phyloP scores from a whole-genome alignment of 495 filamentous ascomycete species.

The Margaritispora aquatica region DNA sequence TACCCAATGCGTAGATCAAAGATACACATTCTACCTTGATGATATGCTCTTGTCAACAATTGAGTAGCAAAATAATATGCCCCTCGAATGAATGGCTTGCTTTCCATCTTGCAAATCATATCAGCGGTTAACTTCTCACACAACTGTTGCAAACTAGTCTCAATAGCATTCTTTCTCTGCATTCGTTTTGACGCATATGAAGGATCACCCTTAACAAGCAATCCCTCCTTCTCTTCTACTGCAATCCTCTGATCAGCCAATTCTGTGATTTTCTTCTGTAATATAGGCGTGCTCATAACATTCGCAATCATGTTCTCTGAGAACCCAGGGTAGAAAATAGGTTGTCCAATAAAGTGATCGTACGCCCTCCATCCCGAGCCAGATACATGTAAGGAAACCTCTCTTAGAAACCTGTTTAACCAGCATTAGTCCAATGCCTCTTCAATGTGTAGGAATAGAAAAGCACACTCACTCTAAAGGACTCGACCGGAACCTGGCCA shows the following conservation, averaged over 20 bases:
- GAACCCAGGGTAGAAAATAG: constrained; percentile 89
- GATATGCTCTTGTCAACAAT: constrained; percentile 84
- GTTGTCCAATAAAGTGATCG: constrained; percentile 82
- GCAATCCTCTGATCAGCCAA: constrained; percentile 66
- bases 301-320: constrained; percentile 76
- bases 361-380: constrained; percentile 93
- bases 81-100: constrained; percentile 81
- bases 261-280: constrained; percentile 67
- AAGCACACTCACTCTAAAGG: constrained; percentile 40
- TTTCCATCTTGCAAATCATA: constrained; percentile 99
- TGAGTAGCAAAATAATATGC: constrained; percentile 90
- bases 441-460: not conserved
- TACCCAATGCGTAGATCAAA: not conserved
- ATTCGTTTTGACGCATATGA: constrained; percentile 43
- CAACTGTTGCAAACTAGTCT: constrained; percentile 49
- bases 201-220: constrained; percentile 45
- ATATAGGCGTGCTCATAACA: constrained; percentile 67
- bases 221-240: constrained; percentile 70
- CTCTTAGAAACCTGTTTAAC: constrained; percentile 65
- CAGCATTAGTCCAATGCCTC: not conserved
- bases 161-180: constrained; percentile 52
- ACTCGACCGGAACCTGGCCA: constrained; percentile 65
- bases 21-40: constrained; percentile 59
- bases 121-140: constrained; percentile 73
- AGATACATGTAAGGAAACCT: constrained; percentile 83